phyloP scores from a whole-genome alignment of 257 asterid genomes.

The Salvia rosmarinus region DNA sequence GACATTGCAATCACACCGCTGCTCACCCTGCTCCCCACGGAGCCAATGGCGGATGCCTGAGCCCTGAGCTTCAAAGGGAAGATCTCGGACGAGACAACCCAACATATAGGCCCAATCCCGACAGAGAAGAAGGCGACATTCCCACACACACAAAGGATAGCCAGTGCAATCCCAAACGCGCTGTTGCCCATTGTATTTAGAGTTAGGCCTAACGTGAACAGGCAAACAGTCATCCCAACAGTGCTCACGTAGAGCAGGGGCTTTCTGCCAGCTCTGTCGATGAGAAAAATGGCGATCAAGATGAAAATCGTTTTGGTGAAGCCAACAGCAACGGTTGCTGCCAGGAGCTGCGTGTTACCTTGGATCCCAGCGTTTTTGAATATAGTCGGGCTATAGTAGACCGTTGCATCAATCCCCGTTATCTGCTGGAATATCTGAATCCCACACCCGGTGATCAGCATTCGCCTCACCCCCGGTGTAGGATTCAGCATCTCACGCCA shows the following conservation, averaged over 20 bases:
- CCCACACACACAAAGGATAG: slow-evolving; percentile 55
- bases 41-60: slow-evolving; percentile 63
- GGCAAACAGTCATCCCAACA: slow-evolving; percentile 61
- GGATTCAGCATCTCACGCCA: slow-evolving; percentile 64
- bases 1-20: slow-evolving; percentile 72
- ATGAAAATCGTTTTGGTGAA: slow-evolving; percentile 61
- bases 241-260: slow-evolving; percentile 64
- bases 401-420: slow-evolving; percentile 73
- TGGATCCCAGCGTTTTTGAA: slow-evolving; percentile 58
- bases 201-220: slow-evolving; percentile 53
- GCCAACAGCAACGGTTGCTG: slow-evolving; percentile 70
- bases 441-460: slow-evolving; percentile 71
- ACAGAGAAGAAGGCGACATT: slow-evolving; percentile 74
- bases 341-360: slow-evolving; percentile 49
- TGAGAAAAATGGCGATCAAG: slow-evolving; percentile 52
- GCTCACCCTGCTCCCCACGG: slow-evolving; percentile 66
- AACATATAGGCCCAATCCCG: slow-evolving; percentile 76
- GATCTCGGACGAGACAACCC: slow-evolving; percentile 70
- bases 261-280: slow-evolving; percentile 64
- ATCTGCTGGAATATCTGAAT: slow-evolving; percentile 64
- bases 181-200: slow-evolving; percentile 36
- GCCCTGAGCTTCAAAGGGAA: slow-evolving; percentile 66
- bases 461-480: slow-evolving; percentile 51
- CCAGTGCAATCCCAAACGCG: slow-evolving; percentile 39
- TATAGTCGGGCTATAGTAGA: slow-evolving; percentile 63